phyloP scores from a whole-genome alignment of 805 yeast genomes.

The Metschnikowia koreensis region DNA sequence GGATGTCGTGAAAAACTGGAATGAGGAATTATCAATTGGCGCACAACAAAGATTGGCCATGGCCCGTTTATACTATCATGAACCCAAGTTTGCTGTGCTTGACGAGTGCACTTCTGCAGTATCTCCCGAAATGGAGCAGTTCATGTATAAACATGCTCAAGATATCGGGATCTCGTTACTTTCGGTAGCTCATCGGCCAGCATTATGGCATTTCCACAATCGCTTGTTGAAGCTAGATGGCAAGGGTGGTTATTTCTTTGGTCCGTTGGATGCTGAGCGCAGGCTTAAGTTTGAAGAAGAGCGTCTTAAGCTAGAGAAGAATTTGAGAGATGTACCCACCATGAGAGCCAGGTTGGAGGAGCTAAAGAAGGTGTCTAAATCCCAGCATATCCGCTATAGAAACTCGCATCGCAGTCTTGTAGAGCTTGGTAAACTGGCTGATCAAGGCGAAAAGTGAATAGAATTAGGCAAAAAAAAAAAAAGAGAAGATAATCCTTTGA shows the following conservation, averaged over 20 bases:
- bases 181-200: slow-evolving; percentile 90
- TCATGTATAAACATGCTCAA: slow-evolving; percentile 83
- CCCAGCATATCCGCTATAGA: slow-evolving; percentile 38
- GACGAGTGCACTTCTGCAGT: slow-evolving; percentile 97
- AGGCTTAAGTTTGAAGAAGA: slow-evolving; percentile 78
- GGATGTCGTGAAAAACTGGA: slow-evolving; percentile 76
- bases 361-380: slow-evolving; percentile 52
- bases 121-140: slow-evolving; percentile 84
- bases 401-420: slow-evolving; percentile 29
- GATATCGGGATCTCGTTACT: slow-evolving; percentile 74
- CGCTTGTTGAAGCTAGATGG: slow-evolving; percentile 82
- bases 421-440: slow-evolving; percentile 19
- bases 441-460: neutral
- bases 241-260: slow-evolving; percentile 63
- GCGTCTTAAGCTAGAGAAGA: slow-evolving; percentile 64
- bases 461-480: neutral
- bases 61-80: slow-evolving; percentile 88
- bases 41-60: slow-evolving; percentile 92
- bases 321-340: slow-evolving; percentile 66
- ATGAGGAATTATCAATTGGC: slow-evolving; percentile 83
- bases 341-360: slow-evolving; percentile 65
- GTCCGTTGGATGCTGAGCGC: slow-evolving; percentile 66
- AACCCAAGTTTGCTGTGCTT: slow-evolving; percentile 88
- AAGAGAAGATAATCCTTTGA: neutral
- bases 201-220: slow-evolving; percentile 89